phyloP scores from a whole-genome alignment of 805 yeast genomes.

The Naumovozyma baii region DNA sequence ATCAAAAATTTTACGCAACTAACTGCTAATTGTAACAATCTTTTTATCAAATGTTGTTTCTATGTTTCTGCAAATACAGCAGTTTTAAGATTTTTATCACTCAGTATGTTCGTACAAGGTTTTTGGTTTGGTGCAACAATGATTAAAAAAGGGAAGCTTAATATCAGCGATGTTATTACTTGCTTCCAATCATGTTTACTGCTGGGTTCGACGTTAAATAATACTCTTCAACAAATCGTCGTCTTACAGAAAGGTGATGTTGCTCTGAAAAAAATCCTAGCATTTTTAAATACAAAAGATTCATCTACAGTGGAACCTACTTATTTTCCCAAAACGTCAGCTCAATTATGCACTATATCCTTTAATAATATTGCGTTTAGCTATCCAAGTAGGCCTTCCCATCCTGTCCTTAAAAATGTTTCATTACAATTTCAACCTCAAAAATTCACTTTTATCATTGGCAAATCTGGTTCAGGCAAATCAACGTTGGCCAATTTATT shows the following conservation, averaged over 20 bases:
- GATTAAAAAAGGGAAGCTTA: constrained; percentile 41
- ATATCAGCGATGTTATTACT: constrained; percentile 61
- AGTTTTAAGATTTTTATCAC: constrained; percentile 43
- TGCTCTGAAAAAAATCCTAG: constrained; percentile 45
- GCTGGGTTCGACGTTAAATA: constrained; percentile 52
- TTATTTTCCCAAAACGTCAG: neutral
- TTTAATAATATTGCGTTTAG: constrained; percentile 50
- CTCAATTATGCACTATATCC: constrained; percentile 26
- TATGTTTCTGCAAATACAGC: constrained; percentile 47
- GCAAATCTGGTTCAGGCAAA: constrained; percentile 89
- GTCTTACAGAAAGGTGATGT: constrained; percentile 63
- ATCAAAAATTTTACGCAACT: constrained; percentile 31
- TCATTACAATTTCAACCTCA: constrained; percentile 38
- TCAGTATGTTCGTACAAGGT: constrained; percentile 79
- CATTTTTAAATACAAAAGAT: constrained; percentile 23
- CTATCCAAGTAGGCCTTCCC: constrained; percentile 49
- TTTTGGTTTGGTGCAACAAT: constrained; percentile 82
- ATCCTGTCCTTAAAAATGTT: constrained; percentile 40
- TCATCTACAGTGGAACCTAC: neutral
- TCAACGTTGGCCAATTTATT: constrained; percentile 67
- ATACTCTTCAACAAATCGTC: constrained; percentile 47
- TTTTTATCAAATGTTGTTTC: constrained; percentile 38
- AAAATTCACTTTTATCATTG: constrained; percentile 56
- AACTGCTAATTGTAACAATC: constrained; percentile 26
- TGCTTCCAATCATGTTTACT: constrained; percentile 75